phyloP scores from a whole-genome alignment of 257 asterid species.

The Salvia splendens region DNA sequence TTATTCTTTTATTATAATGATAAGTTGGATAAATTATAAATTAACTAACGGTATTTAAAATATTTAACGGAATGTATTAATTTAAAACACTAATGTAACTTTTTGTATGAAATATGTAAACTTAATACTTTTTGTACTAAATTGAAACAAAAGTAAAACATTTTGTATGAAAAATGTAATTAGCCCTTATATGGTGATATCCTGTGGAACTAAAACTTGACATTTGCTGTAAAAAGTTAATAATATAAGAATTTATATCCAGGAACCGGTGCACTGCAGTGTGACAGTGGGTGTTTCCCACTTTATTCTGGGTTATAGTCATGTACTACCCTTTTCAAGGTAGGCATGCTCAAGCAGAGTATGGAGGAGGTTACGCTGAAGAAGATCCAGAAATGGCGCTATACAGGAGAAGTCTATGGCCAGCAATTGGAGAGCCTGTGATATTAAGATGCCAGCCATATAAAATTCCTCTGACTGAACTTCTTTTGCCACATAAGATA shows the following conservation, averaged over 20 bases:
- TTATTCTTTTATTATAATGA: too few relatives aligned
- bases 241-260: constrained; percentile 17
- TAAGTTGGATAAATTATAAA: too few relatives aligned
- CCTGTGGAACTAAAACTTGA: neutral
- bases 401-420: constrained; percentile 61
- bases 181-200: neutral
- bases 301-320: constrained; percentile 87
- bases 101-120: too few relatives aligned
- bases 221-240: constrained; percentile 12
- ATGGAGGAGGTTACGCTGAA: constrained; percentile 73
- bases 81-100: too few relatives aligned
- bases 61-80: too few relatives aligned
- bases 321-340: constrained; percentile 86
- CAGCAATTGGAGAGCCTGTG: constrained; percentile 76
- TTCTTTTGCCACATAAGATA: constrained; percentile 90
- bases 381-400: constrained; percentile 69
- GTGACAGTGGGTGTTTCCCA: constrained; percentile 94
- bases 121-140: too few relatives aligned
- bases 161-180: too few relatives aligned
- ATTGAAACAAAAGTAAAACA: too few relatives aligned
- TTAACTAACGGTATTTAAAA: too few relatives aligned
- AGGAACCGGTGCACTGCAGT: constrained; percentile 93
- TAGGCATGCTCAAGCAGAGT: constrained; percentile 57
- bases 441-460: constrained; percentile 92
- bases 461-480: constrained; percentile 88